phyloP scores from a whole-genome alignment of 2,329 filamentous ascomycete genomes.

The Trichoderma atrobrunneum region DNA sequence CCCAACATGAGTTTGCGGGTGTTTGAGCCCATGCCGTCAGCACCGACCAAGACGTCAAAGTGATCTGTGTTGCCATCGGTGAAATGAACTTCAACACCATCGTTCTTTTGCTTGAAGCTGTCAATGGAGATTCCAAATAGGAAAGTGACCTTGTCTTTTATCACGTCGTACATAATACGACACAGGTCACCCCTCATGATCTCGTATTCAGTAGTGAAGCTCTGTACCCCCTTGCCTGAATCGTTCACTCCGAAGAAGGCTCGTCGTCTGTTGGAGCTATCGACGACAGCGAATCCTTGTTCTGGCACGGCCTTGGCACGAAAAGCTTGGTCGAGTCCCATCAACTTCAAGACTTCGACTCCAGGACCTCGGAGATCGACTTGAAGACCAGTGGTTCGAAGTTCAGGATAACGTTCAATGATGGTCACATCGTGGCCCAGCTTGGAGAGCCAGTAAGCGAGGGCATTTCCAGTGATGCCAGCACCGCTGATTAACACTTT shows the following conservation, averaged over 20 bases:
- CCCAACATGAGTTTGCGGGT: slow-evolving; percentile 19
- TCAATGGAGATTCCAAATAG: slow-evolving; percentile 32
- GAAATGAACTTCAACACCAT: slow-evolving; percentile 19
- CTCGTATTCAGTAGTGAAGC: slow-evolving; percentile 49
- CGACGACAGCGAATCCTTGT: slow-evolving; percentile 47
- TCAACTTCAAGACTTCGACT: slow-evolving; percentile 37
- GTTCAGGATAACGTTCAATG: slow-evolving; percentile 36
- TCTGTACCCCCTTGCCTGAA: slow-evolving; percentile 14
- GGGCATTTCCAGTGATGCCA: slow-evolving; percentile 33
- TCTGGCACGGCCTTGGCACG: slow-evolving; percentile 41
- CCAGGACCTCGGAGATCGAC: slow-evolving; percentile 46
- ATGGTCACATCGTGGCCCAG: slow-evolving; percentile 36
- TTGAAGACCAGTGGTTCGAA: slow-evolving; percentile 40
- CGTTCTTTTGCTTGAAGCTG: slow-evolving; percentile 24
- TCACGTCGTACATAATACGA: slow-evolving; percentile 40
- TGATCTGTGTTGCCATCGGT: slow-evolving; percentile 21
- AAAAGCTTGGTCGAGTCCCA: slow-evolving; percentile 39
- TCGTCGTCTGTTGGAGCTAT: slow-evolving; percentile 38
- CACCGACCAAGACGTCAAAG: slow-evolving; percentile 22
- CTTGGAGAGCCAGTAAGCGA: slow-evolving; percentile 33
- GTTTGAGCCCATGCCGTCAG: slow-evolving; percentile 23
- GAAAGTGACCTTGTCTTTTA: slow-evolving; percentile 28
- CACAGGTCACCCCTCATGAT: slow-evolving; percentile 55
- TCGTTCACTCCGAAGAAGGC: slow-evolving; percentile 33
- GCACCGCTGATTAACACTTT: slow-evolving; percentile 26